Percentiles rank a stretch among this genome's conserved stretches.
phyloP scores from a whole-genome alignment of 352 stramenopile species.

The Globisporangium splendens region DNA sequence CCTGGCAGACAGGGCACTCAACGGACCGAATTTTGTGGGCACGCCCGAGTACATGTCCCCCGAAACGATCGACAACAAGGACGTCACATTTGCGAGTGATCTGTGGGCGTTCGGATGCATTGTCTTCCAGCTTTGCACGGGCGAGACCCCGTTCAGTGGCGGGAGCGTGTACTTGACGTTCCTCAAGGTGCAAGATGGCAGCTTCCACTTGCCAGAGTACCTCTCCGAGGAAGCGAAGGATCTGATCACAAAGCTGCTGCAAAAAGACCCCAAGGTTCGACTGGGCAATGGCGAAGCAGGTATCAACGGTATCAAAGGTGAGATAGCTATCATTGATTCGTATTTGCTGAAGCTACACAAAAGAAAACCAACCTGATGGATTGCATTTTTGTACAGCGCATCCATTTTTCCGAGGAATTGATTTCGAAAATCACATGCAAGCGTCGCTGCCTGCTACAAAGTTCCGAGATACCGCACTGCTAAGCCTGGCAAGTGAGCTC shows the following conservation, averaged over 20 bases:
- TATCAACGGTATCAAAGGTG: slow-evolving; percentile 58
- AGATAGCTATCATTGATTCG: background rate
- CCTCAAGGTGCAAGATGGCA: slow-evolving; percentile 61
- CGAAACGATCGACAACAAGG: slow-evolving; percentile 83
- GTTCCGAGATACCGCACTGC: slow-evolving; percentile 39
- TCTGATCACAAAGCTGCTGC: slow-evolving; percentile 56
- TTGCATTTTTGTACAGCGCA: slow-evolving; percentile 33
- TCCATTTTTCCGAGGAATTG: slow-evolving; percentile 64
- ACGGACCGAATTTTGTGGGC: slow-evolving; percentile 86
- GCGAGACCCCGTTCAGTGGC: slow-evolving; percentile 75
- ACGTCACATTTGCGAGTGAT: slow-evolving; percentile 53
- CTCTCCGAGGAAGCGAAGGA: slow-evolving; percentile 58
- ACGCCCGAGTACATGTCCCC: slow-evolving; percentile 88
- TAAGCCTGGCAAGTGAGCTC: slow-evolving; percentile 46
- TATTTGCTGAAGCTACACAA: background rate
- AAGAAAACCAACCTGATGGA: no score
- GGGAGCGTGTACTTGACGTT: slow-evolving; percentile 82
- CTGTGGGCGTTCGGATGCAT: slow-evolving; percentile 83
- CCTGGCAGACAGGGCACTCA: slow-evolving; percentile 45
- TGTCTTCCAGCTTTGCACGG: slow-evolving; percentile 68
- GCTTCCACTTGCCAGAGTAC: slow-evolving; percentile 55
- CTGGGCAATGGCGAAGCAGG: slow-evolving; percentile 25
- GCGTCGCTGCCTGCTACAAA: slow-evolving; percentile 25
- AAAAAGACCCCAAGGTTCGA: slow-evolving; percentile 34
- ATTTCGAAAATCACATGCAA: slow-evolving; percentile 65